A percentile compares a stretch with the other conserved stretches of the same genome.
These are phyloP conservation scores for Coelastrella sp. DNA, from an alignment of 139 green algal genomes.

Conservation along the genomic window DNA sequence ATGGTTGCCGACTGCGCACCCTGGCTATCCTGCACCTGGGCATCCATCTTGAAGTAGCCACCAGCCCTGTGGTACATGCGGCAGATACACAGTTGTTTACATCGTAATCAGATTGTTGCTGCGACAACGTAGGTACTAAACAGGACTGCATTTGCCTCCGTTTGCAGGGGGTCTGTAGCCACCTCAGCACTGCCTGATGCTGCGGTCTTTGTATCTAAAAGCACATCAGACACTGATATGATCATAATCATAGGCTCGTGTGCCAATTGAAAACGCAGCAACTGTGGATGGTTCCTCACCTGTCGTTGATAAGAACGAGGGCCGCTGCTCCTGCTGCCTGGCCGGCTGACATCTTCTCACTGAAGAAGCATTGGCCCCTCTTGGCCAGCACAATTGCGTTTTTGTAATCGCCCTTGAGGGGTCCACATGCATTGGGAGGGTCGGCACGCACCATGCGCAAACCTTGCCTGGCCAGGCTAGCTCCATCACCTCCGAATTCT, in stretches of 20 bases:
- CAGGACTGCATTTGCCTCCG: no score
- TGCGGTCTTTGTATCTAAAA: no score
- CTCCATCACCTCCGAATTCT: conserved; percentile 23
- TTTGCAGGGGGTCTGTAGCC: no score
- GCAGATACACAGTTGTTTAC: background rate
- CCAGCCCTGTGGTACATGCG: conserved; percentile 22
- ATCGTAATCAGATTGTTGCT: no score
- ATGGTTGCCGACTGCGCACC: conserved; percentile 44
- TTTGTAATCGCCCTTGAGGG: conserved; percentile 5
- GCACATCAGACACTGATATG: no score
- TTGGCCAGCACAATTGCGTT: conserved; percentile 69
- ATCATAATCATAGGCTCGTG: no score
- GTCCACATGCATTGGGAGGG: conserved; percentile 24
- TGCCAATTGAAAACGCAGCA: no score
- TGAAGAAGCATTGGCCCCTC: conserved; percentile 80
- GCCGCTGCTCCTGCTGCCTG: conserved; percentile 74
- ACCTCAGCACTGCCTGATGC: no score
- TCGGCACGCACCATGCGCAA: conserved; percentile 44
- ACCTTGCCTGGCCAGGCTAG: conserved; percentile 5
- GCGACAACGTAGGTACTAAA: no score
- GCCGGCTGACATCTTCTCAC: conserved; percentile 71
- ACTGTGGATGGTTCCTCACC: conserved; percentile 23
- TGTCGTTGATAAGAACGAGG: conserved; percentile 82
- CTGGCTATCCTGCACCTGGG: conserved; percentile 33
- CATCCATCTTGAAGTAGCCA: conserved; percentile 71